Base-by-base conservation (phyloP, 305 asterid genomes). In the Solanum hybrid region DNA sequence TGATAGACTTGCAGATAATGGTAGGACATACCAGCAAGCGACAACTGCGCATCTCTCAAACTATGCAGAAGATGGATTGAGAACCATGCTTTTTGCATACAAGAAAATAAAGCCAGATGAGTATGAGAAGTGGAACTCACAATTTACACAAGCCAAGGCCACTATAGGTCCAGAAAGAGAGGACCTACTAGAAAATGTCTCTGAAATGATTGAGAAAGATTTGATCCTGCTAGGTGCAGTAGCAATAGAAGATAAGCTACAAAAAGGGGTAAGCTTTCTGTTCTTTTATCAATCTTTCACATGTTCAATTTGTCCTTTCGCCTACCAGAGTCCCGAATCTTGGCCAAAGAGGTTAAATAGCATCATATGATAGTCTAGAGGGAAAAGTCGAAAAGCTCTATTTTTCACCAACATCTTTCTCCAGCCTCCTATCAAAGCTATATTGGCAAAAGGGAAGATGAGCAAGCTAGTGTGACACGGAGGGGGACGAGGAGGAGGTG, bases 201-300 rank as follows among this genome's bases (percentile, higher is more conserved):
- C 97, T 0, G 98, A 95, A 64, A 90, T 84, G 92, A 95, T 96
- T 22, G 99, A 96, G 92, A 95, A 91, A 90, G 96, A 94, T 83
- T 89, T 96, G 89, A 26, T 94, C 71, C 92, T 96, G 29, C 90
- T 95, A 69, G 99, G 99, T 42, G 98, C 98, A 28, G 96, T 95
- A n/a, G 98, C 97, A 33, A 96, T 96, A 33, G 98, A 96, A 91
- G 98, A 96, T 87, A 95, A 94, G 92, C 83, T 96, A 89, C 98
- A 96, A 90, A 92, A 90, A 61, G 98, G 98, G 95, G 98, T 96
- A 73, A 20, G 91, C 3, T 90, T 29, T 40, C 61, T 11, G 83
- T 77, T 84, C 33, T 34, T 42, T 28, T 3, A 83, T 42, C 18
- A 11, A 31, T 57, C 42, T 51, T 31, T n/a, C 33, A 84, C 40